Evolutionary conservation across 192 early-diverging fungal species (phyloP).

Genomic region (Geosiphon pyriformis): DNA sequence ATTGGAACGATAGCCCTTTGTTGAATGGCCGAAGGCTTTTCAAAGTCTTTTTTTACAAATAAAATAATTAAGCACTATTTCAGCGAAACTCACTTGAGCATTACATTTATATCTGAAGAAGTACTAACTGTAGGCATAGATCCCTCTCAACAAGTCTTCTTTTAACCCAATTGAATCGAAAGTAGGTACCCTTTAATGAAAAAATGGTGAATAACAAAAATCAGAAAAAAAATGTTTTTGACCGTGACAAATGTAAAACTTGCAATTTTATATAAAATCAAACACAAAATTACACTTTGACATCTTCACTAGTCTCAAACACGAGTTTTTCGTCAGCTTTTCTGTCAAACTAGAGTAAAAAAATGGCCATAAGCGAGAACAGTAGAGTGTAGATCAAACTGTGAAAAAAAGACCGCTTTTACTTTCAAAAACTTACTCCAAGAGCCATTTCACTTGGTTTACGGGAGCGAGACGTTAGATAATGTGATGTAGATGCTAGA

Average conservation of each 20-base stretch:
- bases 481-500: no score
- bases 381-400: no score
- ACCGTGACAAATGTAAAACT: not conserved
- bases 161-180: slow-evolving; percentile 98
- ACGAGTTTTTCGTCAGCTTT: slow-evolving; percentile 51
- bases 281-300: slow-evolving; percentile 47
- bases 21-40: slow-evolving; percentile 97
- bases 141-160: slow-evolving; percentile 92
- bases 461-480: no score
- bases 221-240: slow-evolving; percentile 19
- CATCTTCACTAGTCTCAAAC: slow-evolving; percentile 84
- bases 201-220: slow-evolving; percentile 22
- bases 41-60: slow-evolving; percentile 87
- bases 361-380: no score
- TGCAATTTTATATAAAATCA: not conserved
- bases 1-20: slow-evolving; percentile 94
- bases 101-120: not conserved
- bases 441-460: no score
- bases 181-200: slow-evolving; percentile 52
- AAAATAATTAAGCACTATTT: no score
- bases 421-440: not conserved
- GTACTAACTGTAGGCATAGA: slow-evolving; percentile 87
- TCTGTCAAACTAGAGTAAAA: slow-evolving; percentile 23
- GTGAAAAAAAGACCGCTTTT: not conserved
- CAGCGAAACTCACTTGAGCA: no score